These are phyloP conservation scores for Calocybe cyanea DNA, from an alignment of 768 basidiomycete genomes.

Conservation along the genomic window DNA sequence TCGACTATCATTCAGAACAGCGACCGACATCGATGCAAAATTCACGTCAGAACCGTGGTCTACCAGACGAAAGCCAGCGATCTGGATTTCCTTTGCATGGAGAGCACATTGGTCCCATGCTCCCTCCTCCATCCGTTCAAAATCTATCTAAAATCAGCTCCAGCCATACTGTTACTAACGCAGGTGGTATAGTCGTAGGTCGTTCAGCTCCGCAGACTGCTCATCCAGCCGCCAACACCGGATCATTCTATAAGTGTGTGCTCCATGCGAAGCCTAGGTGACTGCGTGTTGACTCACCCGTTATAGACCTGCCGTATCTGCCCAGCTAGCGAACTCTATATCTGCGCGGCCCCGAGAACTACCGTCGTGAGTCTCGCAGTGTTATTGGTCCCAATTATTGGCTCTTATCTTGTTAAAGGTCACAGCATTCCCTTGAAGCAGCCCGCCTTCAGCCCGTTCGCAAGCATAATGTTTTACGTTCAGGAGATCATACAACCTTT, in stretches of 20 bases:
- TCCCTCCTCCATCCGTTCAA: constrained; percentile 6
- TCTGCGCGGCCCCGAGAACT: constrained; percentile 12
- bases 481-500: neutral
- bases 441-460: neutral
- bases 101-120: constrained; percentile 7
- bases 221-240: constrained; percentile 36
- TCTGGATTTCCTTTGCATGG: neutral
- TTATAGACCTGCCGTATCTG: constrained; percentile 50
- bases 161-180: constrained; percentile 39
- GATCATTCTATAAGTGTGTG: constrained; percentile 53
- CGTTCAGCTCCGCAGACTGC: neutral
- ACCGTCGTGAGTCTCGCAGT: constrained; percentile 12
- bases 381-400: neutral
- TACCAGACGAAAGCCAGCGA: neutral
- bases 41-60: neutral
- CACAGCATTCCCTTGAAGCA: constrained; percentile 2
- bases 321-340: constrained; percentile 30
- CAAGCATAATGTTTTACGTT: neutral
- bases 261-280: neutral
- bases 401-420: constrained; percentile 1
- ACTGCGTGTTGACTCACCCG: neutral
- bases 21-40: constrained; percentile 10
- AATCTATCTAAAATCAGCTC: constrained; percentile 29
- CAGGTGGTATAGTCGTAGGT: constrained; percentile 23
- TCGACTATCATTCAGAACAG: constrained; percentile 8